A percentile compares a stretch with the other conserved stretches of the same genome.
phyloP scores from a whole-genome alignment of 345 rosid genomes.

The Corymbia maculata region DNA sequence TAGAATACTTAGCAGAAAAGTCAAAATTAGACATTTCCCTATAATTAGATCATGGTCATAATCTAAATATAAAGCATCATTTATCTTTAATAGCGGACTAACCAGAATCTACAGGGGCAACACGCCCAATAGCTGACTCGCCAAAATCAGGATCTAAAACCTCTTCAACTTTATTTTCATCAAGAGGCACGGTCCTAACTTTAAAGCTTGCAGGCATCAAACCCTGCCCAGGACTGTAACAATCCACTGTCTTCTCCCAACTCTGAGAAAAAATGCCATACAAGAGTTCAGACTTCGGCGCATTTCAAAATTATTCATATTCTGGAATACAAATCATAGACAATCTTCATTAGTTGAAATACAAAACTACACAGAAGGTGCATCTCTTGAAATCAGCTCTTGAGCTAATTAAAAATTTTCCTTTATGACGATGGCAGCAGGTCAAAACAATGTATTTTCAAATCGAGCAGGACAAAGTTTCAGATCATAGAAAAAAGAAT shows the following conservation, averaged over 20 bases:
- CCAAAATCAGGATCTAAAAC: constrained; percentile 92
- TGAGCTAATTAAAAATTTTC: not conserved
- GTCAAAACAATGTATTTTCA: not conserved
- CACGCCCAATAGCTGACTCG: constrained; percentile 90
- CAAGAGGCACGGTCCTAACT: constrained; percentile 61
- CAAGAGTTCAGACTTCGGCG: not conserved
- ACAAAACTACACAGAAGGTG: not conserved
- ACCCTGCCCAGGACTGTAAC: constrained; percentile 91
- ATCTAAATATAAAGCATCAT: not conserved
- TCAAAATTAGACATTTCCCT: not conserved
- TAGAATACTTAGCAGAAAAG: not conserved
- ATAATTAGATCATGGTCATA: not conserved
- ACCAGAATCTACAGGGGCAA: constrained; percentile 96
- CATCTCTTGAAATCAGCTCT: not conserved
- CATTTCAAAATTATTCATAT: not conserved
- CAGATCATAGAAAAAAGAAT: not conserved
- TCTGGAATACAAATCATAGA: not conserved
- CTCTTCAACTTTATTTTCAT: constrained; percentile 59
- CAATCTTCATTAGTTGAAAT: not conserved
- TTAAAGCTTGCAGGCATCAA: constrained; percentile 94
- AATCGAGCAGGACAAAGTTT: not conserved
- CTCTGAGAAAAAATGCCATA: constrained; percentile 26
- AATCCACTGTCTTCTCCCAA: constrained; percentile 95
- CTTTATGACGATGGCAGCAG: not conserved
- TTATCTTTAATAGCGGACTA: constrained; percentile 1